Evolutionary conservation across 768 basidiomycete species (phyloP), one percentile per base, ranked within the genome.

Genomic region (Cystobasidium tubakii): DNA sequence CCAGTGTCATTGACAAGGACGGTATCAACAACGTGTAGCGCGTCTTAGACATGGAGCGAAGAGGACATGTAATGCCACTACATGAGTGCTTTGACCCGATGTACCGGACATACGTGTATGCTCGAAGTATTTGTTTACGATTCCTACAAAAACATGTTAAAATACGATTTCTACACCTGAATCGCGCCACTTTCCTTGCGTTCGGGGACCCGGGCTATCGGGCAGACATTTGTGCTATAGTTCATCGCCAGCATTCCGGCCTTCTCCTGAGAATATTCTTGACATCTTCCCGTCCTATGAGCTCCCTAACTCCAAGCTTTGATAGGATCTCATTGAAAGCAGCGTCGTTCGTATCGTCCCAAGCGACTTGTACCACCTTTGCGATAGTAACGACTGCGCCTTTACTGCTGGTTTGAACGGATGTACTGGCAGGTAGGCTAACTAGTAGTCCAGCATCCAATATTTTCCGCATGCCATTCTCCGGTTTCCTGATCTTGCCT

Each of bases 391-490:
- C 57, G 1, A 13, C 42, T 10, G 42, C 64, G 23, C 63, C 64
- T 39, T 70, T 65, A 15, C 21, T 29, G 2, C 9, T 19, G n/a
- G 19, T 31, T 15, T 31, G 23, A n/a, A 29, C 66, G 10, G 39
- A 43, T 42, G 79, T 79, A 9, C 84, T 83, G 4, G 85, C 86
- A 53, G 89, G 87, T 25, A 87, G 81, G 1, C 84, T 86, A 27
- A 92, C 82, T 29, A 97, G 77, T 60, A 86, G 85, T 21, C 86
- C 89, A 0, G 89, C 88, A 71, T 89, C 87, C 21, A 89, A 79
- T 43, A 94, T 83, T 70, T 84, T 84, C 63, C 85, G 82, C 92
- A 94, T 95, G 1, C 91, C 90, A 0, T 85, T 85, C 79, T 89
- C 88, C 0, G 88, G 85, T 83, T 85, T 71, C 15, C 80, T 73